These are phyloP conservation scores for Pelargonium citronellum DNA, from an alignment of 441 rosid genomes.

Conservation along the genomic window DNA sequence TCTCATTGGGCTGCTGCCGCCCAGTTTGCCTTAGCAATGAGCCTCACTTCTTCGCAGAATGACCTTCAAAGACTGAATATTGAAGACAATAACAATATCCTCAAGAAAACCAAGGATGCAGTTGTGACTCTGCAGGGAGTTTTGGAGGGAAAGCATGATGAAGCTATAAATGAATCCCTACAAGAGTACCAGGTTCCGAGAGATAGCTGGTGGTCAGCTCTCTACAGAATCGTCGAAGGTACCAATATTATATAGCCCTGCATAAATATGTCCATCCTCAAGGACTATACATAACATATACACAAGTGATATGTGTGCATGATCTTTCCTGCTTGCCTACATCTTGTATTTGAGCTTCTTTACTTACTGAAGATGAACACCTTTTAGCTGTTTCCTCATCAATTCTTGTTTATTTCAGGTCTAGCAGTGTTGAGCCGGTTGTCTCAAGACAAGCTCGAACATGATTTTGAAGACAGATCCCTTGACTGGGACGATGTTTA, in stretches of 20 bases:
- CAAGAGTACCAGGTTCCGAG: slow-evolving; percentile 46
- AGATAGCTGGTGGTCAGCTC: slow-evolving; percentile 94
- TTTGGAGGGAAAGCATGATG: slow-evolving; percentile 80
- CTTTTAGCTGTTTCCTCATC: background rate
- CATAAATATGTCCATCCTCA: background rate
- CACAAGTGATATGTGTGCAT: background rate
- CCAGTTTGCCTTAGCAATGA: slow-evolving; percentile 73
- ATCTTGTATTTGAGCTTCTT: background rate
- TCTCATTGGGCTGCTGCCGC: slow-evolving; percentile 98
- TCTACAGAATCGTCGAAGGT: slow-evolving; percentile 92
- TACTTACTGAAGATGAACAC: background rate
- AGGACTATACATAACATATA: background rate
- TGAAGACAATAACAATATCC: slow-evolving; percentile 56
- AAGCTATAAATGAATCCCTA: slow-evolving; percentile 63
- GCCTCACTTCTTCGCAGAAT: slow-evolving; percentile 83
- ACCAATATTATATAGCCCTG: slow-evolving; percentile 3
- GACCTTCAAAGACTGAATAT: slow-evolving; percentile 72
- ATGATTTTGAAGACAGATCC: slow-evolving; percentile 43
- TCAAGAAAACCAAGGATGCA: slow-evolving; percentile 83
- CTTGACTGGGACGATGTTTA: slow-evolving; percentile 46
- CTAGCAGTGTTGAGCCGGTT: slow-evolving; percentile 76
- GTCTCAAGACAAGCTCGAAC: slow-evolving; percentile 47
- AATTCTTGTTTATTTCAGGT: slow-evolving; percentile 38
- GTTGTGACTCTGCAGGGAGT: slow-evolving; percentile 74
- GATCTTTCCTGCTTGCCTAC: background rate